Evolutionary conservation across 495 filamentous ascomycete genomes (phyloP), one percentile per base, ranked within the genome.

Genomic region (Eremomyces bilateralis): DNA sequence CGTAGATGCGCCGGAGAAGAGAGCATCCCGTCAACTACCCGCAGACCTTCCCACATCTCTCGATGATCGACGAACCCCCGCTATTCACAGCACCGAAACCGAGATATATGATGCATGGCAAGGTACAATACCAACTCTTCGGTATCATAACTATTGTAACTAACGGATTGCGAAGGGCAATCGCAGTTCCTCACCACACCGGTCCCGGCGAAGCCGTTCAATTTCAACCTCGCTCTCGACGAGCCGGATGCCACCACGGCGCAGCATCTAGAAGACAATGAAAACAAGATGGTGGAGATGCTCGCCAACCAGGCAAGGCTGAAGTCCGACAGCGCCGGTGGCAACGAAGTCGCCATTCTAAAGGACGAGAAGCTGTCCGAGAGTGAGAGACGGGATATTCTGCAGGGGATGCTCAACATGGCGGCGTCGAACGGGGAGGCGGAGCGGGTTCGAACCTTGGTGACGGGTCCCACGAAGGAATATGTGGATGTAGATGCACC

Each of bases 91-190:
- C 21, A 59, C 54, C 31, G 85, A 94, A 61, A 91, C 82, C 17
- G 84, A 95, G 65, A 78, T 93, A 61, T 95, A 95, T 52, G 88
- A 97, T 66, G 90, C 80, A 39, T 97, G 88, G 88, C 82, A 93
- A 74, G 85, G 85, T 93, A 52, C 17, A 20, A 20, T 21, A 13
- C 4, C 24, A 11, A 20, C 16, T 11, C n/a, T 16, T 12, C 34
- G 10, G 15, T n/a, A n/a, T n/a, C n/a, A n/a, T n/a, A n/a, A n/a
- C n/a, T n/a, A n/a, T n/a, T n/a, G 31, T 16, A 25, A 12, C 36
- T 20, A 39, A n/a, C 36, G 4, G 24, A 10, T 16, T 22, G 22
- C 31, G 11, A 48, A 95, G 85, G 88, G 33, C 80, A 93, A 66
- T 90, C 84, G 11, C 81, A 94, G 58, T 90, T 85, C 58, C 62